Conservation (phyloP, 306 rosid species). For the Senna tora region DNA sequence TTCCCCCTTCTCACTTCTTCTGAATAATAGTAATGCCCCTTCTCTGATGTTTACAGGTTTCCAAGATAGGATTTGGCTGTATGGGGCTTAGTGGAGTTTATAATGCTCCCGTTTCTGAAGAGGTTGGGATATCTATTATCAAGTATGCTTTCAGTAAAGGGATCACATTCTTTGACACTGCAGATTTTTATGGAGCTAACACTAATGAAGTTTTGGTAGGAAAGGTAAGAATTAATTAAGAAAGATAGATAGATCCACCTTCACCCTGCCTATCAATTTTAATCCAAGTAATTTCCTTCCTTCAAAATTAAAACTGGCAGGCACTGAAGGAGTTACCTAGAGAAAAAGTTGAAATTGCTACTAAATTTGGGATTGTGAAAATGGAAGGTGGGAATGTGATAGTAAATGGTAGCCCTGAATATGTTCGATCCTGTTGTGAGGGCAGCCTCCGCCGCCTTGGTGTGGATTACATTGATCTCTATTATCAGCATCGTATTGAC, state of each 20-base stretch:
- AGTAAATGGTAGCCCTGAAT: conserved; percentile 80
- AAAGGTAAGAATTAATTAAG: conserved; percentile 49
- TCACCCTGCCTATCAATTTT: background rate
- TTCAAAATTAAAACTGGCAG: conserved; percentile 40
- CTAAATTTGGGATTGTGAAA: conserved; percentile 73
- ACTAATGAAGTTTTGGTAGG: conserved; percentile 72
- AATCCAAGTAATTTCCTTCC: background rate
- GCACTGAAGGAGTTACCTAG: conserved; percentile 73
- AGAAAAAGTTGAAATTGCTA: conserved; percentile 74
- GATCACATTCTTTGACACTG: conserved; percentile 78
- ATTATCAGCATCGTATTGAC: conserved; percentile 81
- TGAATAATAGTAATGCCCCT: background rate
- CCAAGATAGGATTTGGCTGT: conserved; percentile 84
- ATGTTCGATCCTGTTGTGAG: conserved; percentile 78
- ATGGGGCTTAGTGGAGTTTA: conserved; percentile 66
- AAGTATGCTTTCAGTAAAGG: conserved; percentile 69
- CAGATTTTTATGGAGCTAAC: conserved; percentile 65
- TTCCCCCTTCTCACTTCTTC: background rate
- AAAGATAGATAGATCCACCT: background rate
- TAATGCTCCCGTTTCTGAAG: conserved; percentile 60
- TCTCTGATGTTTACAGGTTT: conserved; percentile 60
- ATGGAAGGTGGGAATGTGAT: conserved; percentile 26
- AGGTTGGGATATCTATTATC: conserved; percentile 60
- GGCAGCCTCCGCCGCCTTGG: conserved; percentile 78
- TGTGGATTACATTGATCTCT: conserved; percentile 78